Conservation (phyloP, 352 stramenopile genomes). For the Phytophthora uliginosa region DNA sequence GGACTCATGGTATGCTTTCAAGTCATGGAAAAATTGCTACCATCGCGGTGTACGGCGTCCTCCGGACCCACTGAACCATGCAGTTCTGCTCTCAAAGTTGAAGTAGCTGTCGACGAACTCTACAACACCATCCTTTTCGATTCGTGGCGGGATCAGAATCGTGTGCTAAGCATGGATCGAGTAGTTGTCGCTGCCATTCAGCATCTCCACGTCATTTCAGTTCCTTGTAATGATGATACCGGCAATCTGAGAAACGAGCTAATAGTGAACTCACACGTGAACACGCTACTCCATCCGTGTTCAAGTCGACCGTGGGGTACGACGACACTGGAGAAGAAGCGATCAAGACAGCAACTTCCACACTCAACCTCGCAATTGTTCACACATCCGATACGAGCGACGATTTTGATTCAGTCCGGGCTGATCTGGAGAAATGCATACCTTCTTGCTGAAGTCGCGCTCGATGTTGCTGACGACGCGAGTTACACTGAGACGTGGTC, state of each 20-base stretch:
- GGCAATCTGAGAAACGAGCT: constrained; percentile 34
- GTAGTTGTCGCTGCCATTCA: constrained; percentile 41
- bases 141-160: constrained; percentile 6
- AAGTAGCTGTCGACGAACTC: constrained; percentile 45
- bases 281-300: constrained; percentile 34
- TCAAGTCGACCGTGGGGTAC: constrained; percentile 3
- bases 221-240: constrained; percentile 30
- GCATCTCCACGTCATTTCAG: constrained; percentile 54
- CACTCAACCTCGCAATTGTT: constrained; percentile 26
- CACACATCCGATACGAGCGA: constrained; percentile 6
- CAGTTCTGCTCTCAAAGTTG: constrained; percentile 22
- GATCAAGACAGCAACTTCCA: constrained; percentile 28
- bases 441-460: constrained; percentile 48
- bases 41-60: constrained; percentile 7
- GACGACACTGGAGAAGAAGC: constrained; percentile 36
- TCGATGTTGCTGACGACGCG: constrained; percentile 17
- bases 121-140: constrained; percentile 32
- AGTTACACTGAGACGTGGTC: constrained; percentile 2
- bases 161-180: constrained; percentile 46
- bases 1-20: constrained; percentile 46
- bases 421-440: constrained; percentile 68
- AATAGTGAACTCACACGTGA: constrained; percentile 52
- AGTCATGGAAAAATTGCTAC: constrained; percentile 26
- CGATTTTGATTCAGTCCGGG: constrained; percentile 57
- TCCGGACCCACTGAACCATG: not conserved